Evolutionary conservation across 352 stramenopile species (phyloP), one percentile per base, ranked within the genome.

Genomic region (Phytophthora megakarya): DNA sequence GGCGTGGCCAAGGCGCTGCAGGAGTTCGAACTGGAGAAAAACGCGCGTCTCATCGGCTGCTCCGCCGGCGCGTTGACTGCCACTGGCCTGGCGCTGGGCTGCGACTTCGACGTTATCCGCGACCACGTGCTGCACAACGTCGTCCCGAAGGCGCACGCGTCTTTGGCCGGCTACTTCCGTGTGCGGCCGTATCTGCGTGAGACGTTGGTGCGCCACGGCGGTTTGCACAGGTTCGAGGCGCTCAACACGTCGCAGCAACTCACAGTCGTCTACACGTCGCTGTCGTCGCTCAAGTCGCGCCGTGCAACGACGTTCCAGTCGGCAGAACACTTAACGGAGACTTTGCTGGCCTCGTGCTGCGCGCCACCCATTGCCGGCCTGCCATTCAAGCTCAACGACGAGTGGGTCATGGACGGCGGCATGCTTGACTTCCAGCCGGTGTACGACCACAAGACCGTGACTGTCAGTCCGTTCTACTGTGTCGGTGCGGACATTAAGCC

Each of bases 401-500:
- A 94, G 65, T 96, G 84, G 83, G 81, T 96, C 58, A 89, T 95
- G 80, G 88, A 96, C 63, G 87, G 88, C 53, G 87, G 86, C 7
- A 56, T 95, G 26, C 78, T 93, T 16, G 83, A 92, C 64, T 93
- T 96, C 61, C 82, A 94, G 69, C 89, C 89, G 18, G 73, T 90
- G 22, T 78, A 86, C 40, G 80, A 93, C 51, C 70, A 63, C 8
- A 75, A 81, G 37, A 96, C 87, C 1, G 70, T 96, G 56, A 93
- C 83, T 0, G 70, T 96, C 32, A 95, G 84, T 45, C 86, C 87
- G 19, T 91, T 96, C 67, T 96, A 96, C 75, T 96, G 84, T 67
- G 89, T 85, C 11, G 70, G 77, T n/a, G 86, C 87, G 6, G 88
- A 96, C 65, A 96, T 96, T 61, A 96, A 96, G 62, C 87, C 89